A percentile compares a stretch with the other conserved stretches of the same genome.
Conservation (phyloP, 208 protist species). For the Trypanosoma rangeli region DNA sequence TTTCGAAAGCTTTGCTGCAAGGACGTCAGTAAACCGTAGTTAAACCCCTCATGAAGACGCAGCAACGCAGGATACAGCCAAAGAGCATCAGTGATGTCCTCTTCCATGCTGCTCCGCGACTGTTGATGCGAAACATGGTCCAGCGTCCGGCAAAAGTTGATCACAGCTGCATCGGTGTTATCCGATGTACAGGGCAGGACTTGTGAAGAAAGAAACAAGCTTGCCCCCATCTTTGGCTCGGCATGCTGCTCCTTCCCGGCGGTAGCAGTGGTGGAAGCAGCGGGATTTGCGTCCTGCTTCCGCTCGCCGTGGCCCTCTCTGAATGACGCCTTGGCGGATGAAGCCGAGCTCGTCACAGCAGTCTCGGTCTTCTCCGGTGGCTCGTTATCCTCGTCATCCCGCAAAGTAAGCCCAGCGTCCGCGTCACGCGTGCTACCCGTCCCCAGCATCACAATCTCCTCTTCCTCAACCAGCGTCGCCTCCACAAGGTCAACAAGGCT, state of each 20-base stretch:
- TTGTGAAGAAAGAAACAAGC: not conserved
- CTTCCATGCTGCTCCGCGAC: not conserved
- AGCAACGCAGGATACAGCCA: slow-evolving; percentile 68
- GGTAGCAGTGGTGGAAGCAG: too few species aligned
- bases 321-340: not conserved
- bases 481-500: slow-evolving; percentile 53
- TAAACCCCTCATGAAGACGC: slow-evolving; percentile 56
- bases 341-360: not conserved
- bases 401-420: slow-evolving; percentile 31
- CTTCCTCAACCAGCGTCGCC: slow-evolving; percentile 32
- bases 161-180: not conserved
- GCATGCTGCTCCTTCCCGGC: not conserved
- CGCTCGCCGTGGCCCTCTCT: not conserved
- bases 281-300: not conserved
- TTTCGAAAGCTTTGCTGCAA: slow-evolving; percentile 48
- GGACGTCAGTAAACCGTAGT: slow-evolving; percentile 30
- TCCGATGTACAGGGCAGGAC: not conserved
- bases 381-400: not conserved
- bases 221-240: too few species aligned
- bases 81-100: slow-evolving; percentile 23
- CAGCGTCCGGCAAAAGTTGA: not conserved
- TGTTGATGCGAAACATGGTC: not conserved
- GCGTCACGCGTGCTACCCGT: slow-evolving; percentile 35
- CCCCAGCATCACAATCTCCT: slow-evolving; percentile 35
- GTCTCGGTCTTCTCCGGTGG: not conserved